These are phyloP conservation scores for Kalaharituber pfeilii DNA, from an alignment of 2,329 filamentous ascomycete genomes.

Conservation along the genomic window DNA sequence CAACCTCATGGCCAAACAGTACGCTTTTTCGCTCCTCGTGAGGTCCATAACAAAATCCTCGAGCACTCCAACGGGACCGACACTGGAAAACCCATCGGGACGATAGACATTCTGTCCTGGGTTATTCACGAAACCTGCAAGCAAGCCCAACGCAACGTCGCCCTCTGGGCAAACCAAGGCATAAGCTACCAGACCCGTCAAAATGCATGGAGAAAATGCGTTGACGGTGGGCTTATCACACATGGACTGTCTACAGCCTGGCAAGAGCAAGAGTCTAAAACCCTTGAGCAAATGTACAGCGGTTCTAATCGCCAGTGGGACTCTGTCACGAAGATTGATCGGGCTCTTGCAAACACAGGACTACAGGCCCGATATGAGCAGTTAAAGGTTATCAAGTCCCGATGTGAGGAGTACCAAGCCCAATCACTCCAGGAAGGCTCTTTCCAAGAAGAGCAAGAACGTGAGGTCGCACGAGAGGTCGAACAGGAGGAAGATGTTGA, in stretches of 20 bases:
- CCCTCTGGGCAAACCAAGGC: conserved; percentile 46
- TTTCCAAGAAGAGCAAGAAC: conserved; percentile 49
- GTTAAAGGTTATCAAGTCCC: conserved; percentile 23
- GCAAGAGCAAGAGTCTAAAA: conserved; percentile 10
- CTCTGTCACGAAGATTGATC: not conserved
- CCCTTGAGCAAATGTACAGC: conserved; percentile 6
- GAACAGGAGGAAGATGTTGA: conserved; percentile 43
- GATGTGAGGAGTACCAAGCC: conserved; percentile 28
- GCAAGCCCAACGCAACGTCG: conserved; percentile 34
- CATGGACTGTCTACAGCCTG: not conserved
- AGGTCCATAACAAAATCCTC: conserved; percentile 40
- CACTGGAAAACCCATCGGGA: conserved; percentile 27
- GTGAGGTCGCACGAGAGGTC: conserved; percentile 47
- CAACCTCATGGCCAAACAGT: conserved; percentile 44
- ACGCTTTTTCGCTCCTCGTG: conserved; percentile 33
- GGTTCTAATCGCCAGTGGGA: not conserved
- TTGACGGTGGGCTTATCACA: not conserved
- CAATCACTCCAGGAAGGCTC: conserved; percentile 25
- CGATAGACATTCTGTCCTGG: conserved; percentile 43
- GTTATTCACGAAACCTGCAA: conserved; percentile 39
- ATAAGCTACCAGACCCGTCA: conserved; percentile 29
- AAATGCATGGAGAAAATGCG: conserved; percentile 3
- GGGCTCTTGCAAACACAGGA: too few species aligned
- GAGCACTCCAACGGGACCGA: conserved; percentile 12
- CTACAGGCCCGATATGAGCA: conserved; percentile 8